These are phyloP conservation scores for Alloteropsis angusta DNA, from an alignment of 202 grass and related monocot genomes.

Conservation along the genomic window DNA sequence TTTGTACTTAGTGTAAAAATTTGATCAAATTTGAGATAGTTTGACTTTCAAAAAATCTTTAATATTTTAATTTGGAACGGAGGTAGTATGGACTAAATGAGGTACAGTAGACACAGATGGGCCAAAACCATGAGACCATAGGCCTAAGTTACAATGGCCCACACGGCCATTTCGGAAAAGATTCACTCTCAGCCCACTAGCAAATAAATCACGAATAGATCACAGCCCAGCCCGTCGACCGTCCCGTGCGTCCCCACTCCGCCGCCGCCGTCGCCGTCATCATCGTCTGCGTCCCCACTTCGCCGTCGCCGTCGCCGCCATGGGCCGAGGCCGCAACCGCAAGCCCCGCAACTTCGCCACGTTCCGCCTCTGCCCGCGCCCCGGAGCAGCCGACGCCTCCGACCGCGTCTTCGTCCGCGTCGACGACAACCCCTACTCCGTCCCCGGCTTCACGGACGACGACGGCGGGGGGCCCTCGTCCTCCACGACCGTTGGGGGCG, in stretches of 20 bases:
- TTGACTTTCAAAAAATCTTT: too few relatives aligned
- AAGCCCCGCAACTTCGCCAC: constrained; percentile 66
- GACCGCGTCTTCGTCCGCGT: constrained; percentile 82
- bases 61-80: too few relatives aligned
- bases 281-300: neutral
- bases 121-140: neutral
- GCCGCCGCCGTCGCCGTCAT: too few relatives aligned
- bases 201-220: neutral
- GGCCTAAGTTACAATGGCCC: neutral
- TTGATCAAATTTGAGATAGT: too few relatives aligned
- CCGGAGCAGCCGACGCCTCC: constrained; percentile 38
- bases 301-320: constrained; percentile 15
- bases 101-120: neutral
- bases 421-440: constrained; percentile 53
- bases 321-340: constrained; percentile 54
- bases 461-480: neutral
- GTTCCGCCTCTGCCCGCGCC: constrained; percentile 72
- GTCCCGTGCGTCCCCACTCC: neutral
- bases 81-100: too few relatives aligned
- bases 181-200: neutral
- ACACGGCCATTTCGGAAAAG: neutral
- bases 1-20: too few relatives aligned
- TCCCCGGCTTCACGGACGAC: constrained; percentile 43
- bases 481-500: neutral
- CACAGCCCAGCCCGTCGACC: neutral